Evolutionary conservation across 257 asterid genomes (phyloP), one percentile per base, ranked within the genome.

Genomic region (Lantana camara): DNA sequence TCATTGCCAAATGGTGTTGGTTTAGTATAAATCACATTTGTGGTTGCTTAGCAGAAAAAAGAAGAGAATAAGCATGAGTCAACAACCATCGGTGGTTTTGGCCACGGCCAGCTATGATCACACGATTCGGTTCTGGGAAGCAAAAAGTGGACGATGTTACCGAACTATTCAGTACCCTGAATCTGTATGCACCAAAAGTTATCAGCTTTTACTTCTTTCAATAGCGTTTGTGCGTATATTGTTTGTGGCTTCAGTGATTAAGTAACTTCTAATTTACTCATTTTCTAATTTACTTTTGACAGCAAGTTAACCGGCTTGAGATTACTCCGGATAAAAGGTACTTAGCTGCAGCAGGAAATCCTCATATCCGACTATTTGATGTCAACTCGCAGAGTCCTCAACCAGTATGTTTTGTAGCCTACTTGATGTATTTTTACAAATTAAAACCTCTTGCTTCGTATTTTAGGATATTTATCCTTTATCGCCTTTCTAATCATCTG

Each of bases 81-180:
- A 89, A 34, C 90, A 83, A 46, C 97, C 99, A 59, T 87, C 99
- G 17, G 99, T 90, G 73, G 87, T 93, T 70, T 72, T 93, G 65
- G 99, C 97, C 3, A 93, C 99, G 5, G 95, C 97, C 42, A 93
- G 99, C 86, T 93, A 93, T 73, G 99, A 93, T 85, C 97, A 90
- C 76, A 93, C 99, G 10, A 93, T 93, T 74, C 86, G 91, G 13
- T 93, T 93, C 59, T 93, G 99, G 99, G 99, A 93, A 71, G 97
- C 97, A 0, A 88, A 90, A 64, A 87, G 95, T 23, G 99, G 96
- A 24, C 87, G 95, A 37, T 93, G 99, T 78, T 78, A 82, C 78
- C 79, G 96, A 53, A 93, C 96, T 52, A 87, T 93, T 59, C 99
- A 93, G 68, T 90, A 90, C 75, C 97, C 95, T 9, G 99, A 90